Conservation (phyloP, 2,329 filamentous ascomycete species). For the Botryotinia convoluta region DNA sequence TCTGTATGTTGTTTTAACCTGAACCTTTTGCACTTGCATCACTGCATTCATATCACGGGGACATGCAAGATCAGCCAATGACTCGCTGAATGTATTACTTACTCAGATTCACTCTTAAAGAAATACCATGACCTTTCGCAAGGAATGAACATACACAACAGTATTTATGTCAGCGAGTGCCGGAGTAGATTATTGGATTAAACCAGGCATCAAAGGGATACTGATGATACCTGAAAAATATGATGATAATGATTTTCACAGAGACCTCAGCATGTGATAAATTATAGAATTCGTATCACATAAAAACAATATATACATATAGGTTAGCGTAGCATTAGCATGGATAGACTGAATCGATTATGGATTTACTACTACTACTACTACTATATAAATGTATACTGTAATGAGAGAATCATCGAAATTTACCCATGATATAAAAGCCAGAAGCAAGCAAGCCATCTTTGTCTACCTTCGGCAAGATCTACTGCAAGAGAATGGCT, state of each 20-base stretch:
- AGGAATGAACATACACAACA: neutral
- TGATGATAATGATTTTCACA: neutral
- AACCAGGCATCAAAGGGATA: neutral
- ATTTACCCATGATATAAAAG: no score
- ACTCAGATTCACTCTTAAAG: neutral
- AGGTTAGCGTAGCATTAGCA: no score
- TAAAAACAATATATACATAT: no score
- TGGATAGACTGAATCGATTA: no score
- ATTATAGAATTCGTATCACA: no score
- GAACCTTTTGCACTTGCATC: neutral
- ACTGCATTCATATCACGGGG: neutral
- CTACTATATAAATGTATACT: neutral
- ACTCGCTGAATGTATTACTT: neutral
- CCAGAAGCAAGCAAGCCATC: no score
- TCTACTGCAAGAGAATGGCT: no score
- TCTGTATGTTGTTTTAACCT: neutral
- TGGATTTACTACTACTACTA: no score
- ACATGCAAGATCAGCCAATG: neutral
- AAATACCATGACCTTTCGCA: neutral
- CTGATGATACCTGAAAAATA: neutral
- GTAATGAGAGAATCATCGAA: neutral
- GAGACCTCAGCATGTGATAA: neutral
- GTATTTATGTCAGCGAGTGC: neutral
- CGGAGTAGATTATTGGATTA: neutral
- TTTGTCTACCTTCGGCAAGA: no score